A percentile compares a stretch with the other conserved stretches of the same genome.
phyloP scores from a whole-genome alignment of 2,329 filamentous ascomycete species.

The Blastomyces silverae region DNA sequence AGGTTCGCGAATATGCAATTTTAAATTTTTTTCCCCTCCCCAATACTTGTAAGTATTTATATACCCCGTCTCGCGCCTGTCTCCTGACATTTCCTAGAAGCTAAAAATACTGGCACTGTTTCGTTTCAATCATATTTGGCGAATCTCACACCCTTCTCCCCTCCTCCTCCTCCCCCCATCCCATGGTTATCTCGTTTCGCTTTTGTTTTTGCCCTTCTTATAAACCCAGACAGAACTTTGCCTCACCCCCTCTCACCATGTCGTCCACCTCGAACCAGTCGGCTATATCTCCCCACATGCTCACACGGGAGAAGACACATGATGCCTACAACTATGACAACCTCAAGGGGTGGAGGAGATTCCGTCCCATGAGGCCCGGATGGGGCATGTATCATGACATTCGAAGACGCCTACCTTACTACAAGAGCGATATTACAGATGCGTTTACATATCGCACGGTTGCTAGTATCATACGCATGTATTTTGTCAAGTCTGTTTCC shows the following conservation, averaged over 20 bases:
- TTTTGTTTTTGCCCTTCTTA: no score
- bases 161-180: no score
- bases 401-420: conserved; percentile 48
- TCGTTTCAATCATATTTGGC: no score
- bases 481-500: conserved; percentile 43
- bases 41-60: no score
- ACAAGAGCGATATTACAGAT: conserved; percentile 51
- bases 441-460: conserved; percentile 51
- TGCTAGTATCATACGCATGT: conserved; percentile 52
- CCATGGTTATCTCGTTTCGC: no score
- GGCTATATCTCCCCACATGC: neutral
- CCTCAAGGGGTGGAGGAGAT: conserved; percentile 37
- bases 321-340: conserved; percentile 32
- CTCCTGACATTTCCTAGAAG: no score
- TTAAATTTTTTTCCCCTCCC: no score
- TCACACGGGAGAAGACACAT: conserved; percentile 26
- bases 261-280: neutral
- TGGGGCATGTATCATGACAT: conserved; percentile 52
- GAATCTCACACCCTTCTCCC: no score
- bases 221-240: no score
- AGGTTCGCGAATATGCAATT: no score
- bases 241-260: neutral
- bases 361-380: conserved; percentile 41
- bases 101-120: no score
- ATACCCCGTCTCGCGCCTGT: no score